Evolutionary conservation across 805 yeast species (phyloP).

Genomic region (Ogataea dorogensis): DNA sequence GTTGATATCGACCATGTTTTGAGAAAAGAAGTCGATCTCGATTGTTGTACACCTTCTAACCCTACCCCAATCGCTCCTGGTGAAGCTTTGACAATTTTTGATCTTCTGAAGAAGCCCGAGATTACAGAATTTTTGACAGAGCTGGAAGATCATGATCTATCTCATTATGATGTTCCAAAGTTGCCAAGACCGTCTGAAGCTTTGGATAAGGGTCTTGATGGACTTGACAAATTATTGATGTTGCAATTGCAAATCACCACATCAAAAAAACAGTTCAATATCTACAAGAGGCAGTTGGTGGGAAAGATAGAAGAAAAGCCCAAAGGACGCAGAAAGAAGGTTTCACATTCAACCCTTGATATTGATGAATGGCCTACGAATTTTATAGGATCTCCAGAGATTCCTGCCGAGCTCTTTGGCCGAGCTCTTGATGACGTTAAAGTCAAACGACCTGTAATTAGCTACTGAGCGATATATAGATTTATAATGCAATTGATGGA

Average conservation of each 20-base stretch:
- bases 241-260: conserved; percentile 33
- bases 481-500: conserved; percentile 2
- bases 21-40: conserved; percentile 89
- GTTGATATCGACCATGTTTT: conserved; percentile 87
- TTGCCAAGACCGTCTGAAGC: conserved; percentile 25
- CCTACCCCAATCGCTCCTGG: conserved; percentile 73
- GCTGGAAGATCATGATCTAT: conserved; percentile 17
- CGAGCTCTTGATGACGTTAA: too few species aligned
- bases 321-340: too few species aligned
- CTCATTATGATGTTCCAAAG: conserved; percentile 12
- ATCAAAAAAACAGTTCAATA: conserved; percentile 30
- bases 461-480: conserved; percentile 1
- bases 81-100: conserved; percentile 62
- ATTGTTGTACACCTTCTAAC: conserved; percentile 89
- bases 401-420: too few species aligned
- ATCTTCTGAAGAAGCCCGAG: conserved; percentile 44
- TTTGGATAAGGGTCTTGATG: conserved; percentile 29
- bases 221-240: conserved; percentile 22
- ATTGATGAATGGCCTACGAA: too few species aligned
- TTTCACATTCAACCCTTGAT: too few species aligned
- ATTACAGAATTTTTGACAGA: conserved; percentile 27
- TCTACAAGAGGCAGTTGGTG: conserved; percentile 21
- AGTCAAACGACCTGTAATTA: not conserved
- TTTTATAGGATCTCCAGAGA: too few species aligned
- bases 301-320: conserved; percentile 16